Conservation (phyloP, 2,329 filamentous ascomycete species). For the Alternaria arbusti region DNA sequence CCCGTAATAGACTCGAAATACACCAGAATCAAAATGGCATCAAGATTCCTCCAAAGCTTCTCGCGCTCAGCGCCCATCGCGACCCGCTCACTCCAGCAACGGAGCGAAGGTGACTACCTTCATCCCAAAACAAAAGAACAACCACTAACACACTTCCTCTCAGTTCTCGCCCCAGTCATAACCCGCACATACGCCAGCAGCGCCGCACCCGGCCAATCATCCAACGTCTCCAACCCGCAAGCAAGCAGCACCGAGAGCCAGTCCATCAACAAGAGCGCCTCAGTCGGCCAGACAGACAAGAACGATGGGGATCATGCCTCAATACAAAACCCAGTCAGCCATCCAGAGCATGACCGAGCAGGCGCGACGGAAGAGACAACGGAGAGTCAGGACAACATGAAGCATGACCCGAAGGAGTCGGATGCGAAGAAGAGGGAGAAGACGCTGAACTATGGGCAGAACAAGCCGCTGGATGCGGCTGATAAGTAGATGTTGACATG, state of each 20-base stretch:
- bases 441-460: slow-evolving; percentile 20
- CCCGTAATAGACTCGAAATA: not conserved
- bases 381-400: slow-evolving; percentile 25
- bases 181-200: slow-evolving; percentile 11
- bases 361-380: slow-evolving; percentile 20
- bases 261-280: slow-evolving; percentile 16
- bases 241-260: slow-evolving; percentile 18
- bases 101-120: slow-evolving; percentile 2
- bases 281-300: slow-evolving; percentile 5
- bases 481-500: slow-evolving; percentile 1
- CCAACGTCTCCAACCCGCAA: slow-evolving; percentile 19
- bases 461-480: slow-evolving; percentile 21
- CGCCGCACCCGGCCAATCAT: slow-evolving; percentile 14
- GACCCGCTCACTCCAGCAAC: slow-evolving; percentile 1
- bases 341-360: slow-evolving; percentile 11
- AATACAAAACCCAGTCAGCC: slow-evolving; percentile 15
- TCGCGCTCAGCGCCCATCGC: slow-evolving; percentile 7
- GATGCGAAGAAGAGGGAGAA: slow-evolving; percentile 23
- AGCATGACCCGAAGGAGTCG: slow-evolving; percentile 24
- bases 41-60: slow-evolving; percentile 2
- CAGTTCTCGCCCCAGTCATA: slow-evolving; percentile 1
- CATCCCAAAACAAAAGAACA: accelerated
- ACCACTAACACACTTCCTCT: not conserved
- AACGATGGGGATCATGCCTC: slow-evolving; percentile 16
- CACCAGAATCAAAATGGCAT: slow-evolving; percentile 3